A percentile compares a stretch with the other conserved stretches of the same genome.
Evolutionary conservation across 345 rosid genomes (phyloP).

Genomic region (Eucalyptus sp.): DNA sequence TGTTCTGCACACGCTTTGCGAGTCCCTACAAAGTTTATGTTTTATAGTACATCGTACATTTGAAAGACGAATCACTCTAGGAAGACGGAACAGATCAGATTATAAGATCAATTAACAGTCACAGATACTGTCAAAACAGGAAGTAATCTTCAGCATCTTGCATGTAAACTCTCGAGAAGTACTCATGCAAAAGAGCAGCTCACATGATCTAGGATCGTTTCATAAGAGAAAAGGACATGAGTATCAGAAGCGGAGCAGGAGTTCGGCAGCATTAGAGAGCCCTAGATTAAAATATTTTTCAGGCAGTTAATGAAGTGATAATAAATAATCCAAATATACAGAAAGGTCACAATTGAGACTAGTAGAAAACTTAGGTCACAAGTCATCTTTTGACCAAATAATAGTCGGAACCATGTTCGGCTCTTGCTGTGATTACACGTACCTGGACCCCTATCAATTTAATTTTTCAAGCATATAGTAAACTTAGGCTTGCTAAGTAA

Average conservation of each 20-base stretch:
- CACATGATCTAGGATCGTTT: neutral
- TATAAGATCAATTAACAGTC: neutral
- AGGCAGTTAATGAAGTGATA: neutral
- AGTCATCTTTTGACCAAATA: neutral
- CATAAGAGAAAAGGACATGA: neutral
- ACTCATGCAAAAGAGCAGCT: neutral
- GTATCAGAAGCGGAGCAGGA: neutral
- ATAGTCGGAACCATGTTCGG: neutral
- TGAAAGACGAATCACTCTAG: neutral
- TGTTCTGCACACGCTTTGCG: neutral
- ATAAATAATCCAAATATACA: neutral
- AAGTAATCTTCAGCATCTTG: neutral
- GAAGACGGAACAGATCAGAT: neutral
- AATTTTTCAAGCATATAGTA: neutral
- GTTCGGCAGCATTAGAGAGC: neutral
- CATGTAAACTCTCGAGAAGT: neutral
- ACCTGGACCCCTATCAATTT: neutral
- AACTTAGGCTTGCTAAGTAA: neutral
- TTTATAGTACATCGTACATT: neutral
- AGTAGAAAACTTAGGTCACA: neutral
- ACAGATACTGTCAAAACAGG: neutral
- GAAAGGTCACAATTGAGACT: neutral
- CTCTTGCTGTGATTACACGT: neutral
- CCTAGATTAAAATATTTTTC: neutral
- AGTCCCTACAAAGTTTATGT: neutral